A percentile compares a stretch with the other conserved stretches of the same genome.
Evolutionary conservation across 2,329 filamentous ascomycete species (phyloP).

Genomic region (Fusarium subtropicale): DNA sequence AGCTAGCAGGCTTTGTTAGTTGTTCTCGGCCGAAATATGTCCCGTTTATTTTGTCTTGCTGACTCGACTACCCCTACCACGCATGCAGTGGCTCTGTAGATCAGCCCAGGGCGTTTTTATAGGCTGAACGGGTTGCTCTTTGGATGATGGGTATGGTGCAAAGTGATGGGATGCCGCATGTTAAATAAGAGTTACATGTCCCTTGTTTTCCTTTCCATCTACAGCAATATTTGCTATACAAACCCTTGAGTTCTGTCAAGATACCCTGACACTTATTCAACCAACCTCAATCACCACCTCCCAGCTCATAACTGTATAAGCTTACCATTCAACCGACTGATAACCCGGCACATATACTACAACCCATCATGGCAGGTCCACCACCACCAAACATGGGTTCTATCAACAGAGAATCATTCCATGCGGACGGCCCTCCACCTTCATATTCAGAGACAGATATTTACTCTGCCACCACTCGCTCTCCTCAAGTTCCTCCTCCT

Average conservation of each 20-base stretch:
- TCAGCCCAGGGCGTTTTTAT: slow-evolving; percentile 11
- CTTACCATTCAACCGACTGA: background rate
- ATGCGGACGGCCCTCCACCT: slow-evolving; percentile 61
- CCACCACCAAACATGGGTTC: slow-evolving; percentile 31
- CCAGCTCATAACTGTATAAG: background rate
- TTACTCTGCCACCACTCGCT: slow-evolving; percentile 57
- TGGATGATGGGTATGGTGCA: background rate
- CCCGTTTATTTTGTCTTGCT: slow-evolving; percentile 1
- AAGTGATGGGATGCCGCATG: background rate
- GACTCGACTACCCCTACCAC: background rate
- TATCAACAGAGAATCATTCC: slow-evolving; percentile 24
- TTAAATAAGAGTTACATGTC: slow-evolving; percentile 26
- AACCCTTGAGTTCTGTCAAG: background rate
- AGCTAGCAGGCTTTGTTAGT: background rate
- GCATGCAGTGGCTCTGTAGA: background rate
- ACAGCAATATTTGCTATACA: no score
- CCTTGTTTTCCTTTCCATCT: background rate
- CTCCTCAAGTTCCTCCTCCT: slow-evolving; percentile 41
- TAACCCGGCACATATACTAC: background rate
- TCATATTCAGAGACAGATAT: slow-evolving; percentile 70
- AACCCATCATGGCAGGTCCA: slow-evolving; percentile 34
- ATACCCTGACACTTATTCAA: background rate
- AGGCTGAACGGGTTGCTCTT: background rate
- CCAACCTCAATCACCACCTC: background rate
- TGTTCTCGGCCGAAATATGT: background rate